Conservation (phyloP, 371 early-diverging fungal species). For the Lichtheimia ornata region DNA sequence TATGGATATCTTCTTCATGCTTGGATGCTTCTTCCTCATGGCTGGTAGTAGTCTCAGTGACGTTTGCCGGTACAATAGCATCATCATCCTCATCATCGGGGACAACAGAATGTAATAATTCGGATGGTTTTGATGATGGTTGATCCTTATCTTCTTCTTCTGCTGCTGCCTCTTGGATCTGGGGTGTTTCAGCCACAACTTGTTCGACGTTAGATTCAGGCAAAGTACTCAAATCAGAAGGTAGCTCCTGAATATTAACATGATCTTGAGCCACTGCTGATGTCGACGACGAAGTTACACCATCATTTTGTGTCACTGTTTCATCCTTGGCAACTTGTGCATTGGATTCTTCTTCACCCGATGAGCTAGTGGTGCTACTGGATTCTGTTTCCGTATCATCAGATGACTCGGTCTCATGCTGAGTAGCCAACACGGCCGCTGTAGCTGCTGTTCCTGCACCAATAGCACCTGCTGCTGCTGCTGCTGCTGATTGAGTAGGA, state of each 20-base stretch:
- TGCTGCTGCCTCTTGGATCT: too few relatives aligned
- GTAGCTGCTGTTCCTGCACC: not conserved
- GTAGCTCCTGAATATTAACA: not conserved
- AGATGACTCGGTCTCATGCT: not conserved
- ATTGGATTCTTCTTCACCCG: not conserved
- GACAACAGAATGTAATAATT: too few relatives aligned
- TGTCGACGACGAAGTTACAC: not conserved
- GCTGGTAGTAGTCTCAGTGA: too few relatives aligned
- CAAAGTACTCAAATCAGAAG: not conserved
- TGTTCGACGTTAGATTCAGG: too few relatives aligned
- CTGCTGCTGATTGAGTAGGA: conserved; percentile 11
- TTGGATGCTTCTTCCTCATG: too few relatives aligned
- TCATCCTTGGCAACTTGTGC: not conserved
- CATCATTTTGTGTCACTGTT: not conserved
- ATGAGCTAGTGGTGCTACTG: not conserved
- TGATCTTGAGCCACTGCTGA: not conserved
- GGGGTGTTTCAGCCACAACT: too few relatives aligned
- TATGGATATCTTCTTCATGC: too few relatives aligned
- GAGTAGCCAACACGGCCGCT: not conserved
- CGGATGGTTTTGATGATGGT: too few relatives aligned
- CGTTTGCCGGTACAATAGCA: too few relatives aligned
- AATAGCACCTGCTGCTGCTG: not conserved
- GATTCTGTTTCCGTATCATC: not conserved
- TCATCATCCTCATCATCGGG: too few relatives aligned
- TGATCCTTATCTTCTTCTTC: too few relatives aligned